Evolutionary conservation across 495 filamentous ascomycete species (phyloP), one percentile per base, ranked within the genome.

Genomic region (Aspergillus haitiensis): DNA sequence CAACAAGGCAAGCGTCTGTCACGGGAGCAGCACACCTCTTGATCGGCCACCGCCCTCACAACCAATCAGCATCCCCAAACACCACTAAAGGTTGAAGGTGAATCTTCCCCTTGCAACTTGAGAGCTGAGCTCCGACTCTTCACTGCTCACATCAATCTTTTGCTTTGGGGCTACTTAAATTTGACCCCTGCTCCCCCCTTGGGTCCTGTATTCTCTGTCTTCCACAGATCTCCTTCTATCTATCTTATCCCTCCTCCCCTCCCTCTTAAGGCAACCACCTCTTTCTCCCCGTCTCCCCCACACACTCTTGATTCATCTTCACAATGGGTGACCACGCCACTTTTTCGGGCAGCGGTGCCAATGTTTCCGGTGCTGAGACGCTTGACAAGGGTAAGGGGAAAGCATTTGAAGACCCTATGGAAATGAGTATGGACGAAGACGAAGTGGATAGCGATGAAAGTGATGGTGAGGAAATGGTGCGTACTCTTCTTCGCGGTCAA

Each of bases 381-480:
- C 67, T 64, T 39, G 70, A 70, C 34, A 81, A 81, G 72, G 79
- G 77, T 64, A 92, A 92, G 77, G 88, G 86, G 64, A 81, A 81
- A 69, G 78, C 72, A n/a, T 54, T 61, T 53, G 81, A 86, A 65
- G 84, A 67, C 55, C 78, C 59, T 64, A 75, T 61, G 36, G 88
- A 91, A 46, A 69, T 81, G 68, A 82, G 79, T 73, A 87, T 88
- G 83, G 85, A 81, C 32, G 87, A 91, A 56, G 88, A 88, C 35
- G 84, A 83, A 21, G 62, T 60, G 1, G 84, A 88, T 31, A 85
- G 82, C 39, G 84, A 85, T 49, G 88, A 90, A 45, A 83, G 83
- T 47, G 85, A 86, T 62, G 77, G 78, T n/a, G 82, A 74, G 48
- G 81, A 88, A 60, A 78, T 86, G 71, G 87, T 90, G 72, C 63